A percentile compares a stretch with the other conserved stretches of the same genome.
These are phyloP conservation scores for Chaetomium fimeti DNA, from an alignment of 495 filamentous ascomycete genomes.

Conservation along the genomic window DNA sequence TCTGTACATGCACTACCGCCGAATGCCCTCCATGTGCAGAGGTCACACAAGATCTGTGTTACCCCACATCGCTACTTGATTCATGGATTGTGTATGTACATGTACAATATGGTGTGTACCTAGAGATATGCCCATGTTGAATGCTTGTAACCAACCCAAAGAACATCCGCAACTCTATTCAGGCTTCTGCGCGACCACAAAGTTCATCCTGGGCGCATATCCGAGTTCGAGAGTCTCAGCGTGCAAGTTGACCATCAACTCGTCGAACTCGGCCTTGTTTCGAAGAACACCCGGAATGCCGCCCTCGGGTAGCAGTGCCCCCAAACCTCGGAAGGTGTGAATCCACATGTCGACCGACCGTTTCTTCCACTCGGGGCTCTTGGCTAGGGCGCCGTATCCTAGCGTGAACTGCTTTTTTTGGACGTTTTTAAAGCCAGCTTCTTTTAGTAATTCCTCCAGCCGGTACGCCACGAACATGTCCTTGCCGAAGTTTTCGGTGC, in stretches of 20 bases:
- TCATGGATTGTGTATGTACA: too few species aligned
- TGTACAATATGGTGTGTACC: too few species aligned
- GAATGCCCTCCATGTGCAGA: too few species aligned
- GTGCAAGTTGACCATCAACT: not conserved
- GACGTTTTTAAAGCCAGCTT: conserved; percentile 1
- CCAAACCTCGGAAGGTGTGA: not conserved
- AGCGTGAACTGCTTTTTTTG: not conserved
- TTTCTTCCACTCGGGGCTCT: not conserved
- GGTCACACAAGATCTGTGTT: too few species aligned
- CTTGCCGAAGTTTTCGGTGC: not conserved
- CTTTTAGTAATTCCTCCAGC: not conserved
- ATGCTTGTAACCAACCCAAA: not conserved
- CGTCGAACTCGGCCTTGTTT: not conserved
- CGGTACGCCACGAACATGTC: not conserved
- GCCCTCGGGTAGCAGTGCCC: not conserved
- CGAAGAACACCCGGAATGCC: not conserved
- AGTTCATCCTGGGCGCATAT: not conserved
- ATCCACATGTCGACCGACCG: not conserved
- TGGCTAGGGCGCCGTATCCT: not conserved
- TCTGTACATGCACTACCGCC: too few species aligned
- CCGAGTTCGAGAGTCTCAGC: not conserved
- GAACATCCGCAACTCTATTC: not conserved
- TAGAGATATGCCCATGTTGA: too few species aligned
- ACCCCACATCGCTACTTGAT: too few species aligned
- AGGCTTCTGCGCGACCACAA: not conserved